Base-by-base conservation (phyloP, 805 yeast genomes). In the Cyberlindnera mrakii region DNA sequence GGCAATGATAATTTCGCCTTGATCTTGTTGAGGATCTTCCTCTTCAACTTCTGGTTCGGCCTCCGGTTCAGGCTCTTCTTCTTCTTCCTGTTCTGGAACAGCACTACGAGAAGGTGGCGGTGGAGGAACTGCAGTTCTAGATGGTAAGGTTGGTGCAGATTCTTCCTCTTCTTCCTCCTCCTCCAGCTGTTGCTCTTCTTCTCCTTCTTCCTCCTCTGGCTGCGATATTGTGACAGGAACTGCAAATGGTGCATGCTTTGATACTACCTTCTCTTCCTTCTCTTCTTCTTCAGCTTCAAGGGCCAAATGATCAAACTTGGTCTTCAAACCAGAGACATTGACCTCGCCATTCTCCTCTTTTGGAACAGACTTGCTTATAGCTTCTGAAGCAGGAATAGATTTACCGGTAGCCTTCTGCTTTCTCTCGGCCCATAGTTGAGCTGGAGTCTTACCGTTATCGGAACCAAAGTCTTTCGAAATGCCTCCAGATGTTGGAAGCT, bases 361-460 rank as follows among this genome's bases (percentile, higher is more conserved):
- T 29, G 62, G 64, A 14, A 62, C 52, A 20, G 63, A 52, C 37
- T 29, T 47, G 41, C 19, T 49, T 19, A 19, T 48, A 16, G 5
- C 53, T 13, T 55, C 53, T 27, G 62, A 53, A 11, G 59, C 27
- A 5, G 56, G 37, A 4, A 38, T 30, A 17, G 44, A n/a, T 13
- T 53, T 44, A 27, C 55, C 63, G 32, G 58, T 49, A 13, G 57
- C 49, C 40, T 57, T 75, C 54, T 70, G 78, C 59, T 80, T 74
- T 38, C 88, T 95, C 58, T 82, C 96, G 19, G 96, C 97, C 97
- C 97, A 89, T 25, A 86, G 56, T 66, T 89, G 96, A 25, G 96
- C 96, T 19, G 97, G 96, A 7, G 96, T 85, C 64, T 87, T 85
- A 47, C 96, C 96, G 47, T 73, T 76, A 48, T 75, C 75, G 42